Evolutionary conservation across 768 basidiomycete genomes (phyloP).

Genomic region (Rubroboletus satanas): DNA sequence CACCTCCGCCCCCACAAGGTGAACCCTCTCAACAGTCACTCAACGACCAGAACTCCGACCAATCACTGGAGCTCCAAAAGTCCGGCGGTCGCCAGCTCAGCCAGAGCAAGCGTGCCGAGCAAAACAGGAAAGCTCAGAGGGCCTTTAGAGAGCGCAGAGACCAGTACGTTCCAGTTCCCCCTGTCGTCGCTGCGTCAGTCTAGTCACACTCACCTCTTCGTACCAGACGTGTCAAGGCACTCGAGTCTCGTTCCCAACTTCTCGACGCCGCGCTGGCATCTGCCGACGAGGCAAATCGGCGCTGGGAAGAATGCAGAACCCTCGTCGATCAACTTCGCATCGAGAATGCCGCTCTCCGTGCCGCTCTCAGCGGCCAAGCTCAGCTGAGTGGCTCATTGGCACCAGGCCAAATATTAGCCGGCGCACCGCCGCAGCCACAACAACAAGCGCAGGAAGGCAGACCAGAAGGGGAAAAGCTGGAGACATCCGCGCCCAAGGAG

Average conservation of each 20-base stretch:
- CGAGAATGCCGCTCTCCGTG: conserved; percentile 76
- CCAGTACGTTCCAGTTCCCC: conserved; percentile 49
- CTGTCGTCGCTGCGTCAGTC: neutral
- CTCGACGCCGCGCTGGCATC: conserved; percentile 83
- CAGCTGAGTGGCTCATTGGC: conserved; percentile 33
- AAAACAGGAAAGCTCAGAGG: conserved; percentile 91
- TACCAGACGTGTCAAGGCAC: conserved; percentile 76
- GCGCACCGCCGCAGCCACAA: conserved; percentile 19
- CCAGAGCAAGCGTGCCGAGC: conserved; percentile 85
- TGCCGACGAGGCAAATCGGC: conserved; percentile 83
- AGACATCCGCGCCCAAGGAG: conserved; percentile 24
- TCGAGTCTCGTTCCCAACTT: conserved; percentile 81
- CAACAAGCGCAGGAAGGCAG: conserved; percentile 20
- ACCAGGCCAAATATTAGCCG: conserved; percentile 26
- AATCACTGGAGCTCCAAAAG: conserved; percentile 4
- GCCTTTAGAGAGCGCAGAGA: conserved; percentile 89
- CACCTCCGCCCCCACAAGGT: conserved; percentile 22
- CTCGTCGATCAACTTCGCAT: conserved; percentile 84
- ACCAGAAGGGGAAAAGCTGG: conserved; percentile 28
- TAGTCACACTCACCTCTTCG: conserved; percentile 11
- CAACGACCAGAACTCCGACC: conserved; percentile 17
- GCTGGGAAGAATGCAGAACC: conserved; percentile 88
- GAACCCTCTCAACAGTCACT: conserved; percentile 28
- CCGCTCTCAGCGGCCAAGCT: conserved; percentile 50
- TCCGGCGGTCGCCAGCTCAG: conserved; percentile 55